Percentiles rank a stretch among this genome's conserved stretches.
phyloP scores from a whole-genome alignment of 495 filamentous ascomycete genomes.

The Choiromyces venosus region DNA sequence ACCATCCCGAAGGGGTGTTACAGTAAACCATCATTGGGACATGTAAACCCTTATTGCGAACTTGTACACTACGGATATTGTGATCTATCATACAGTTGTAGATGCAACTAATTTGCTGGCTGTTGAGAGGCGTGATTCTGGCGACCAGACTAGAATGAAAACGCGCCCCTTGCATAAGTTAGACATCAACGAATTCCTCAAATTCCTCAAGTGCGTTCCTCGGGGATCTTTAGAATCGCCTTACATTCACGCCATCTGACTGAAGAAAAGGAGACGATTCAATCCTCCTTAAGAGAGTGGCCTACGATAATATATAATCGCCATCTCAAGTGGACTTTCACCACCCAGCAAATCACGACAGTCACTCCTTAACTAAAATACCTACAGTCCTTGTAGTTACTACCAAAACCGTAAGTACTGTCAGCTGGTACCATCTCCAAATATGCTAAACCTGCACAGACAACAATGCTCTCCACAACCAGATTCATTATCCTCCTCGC shows the following conservation, averaged over 20 bases:
- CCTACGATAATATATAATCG: background rate
- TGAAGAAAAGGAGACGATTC: too few species aligned
- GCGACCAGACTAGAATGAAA: background rate
- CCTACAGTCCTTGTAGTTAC: background rate
- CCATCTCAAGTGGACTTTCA: background rate
- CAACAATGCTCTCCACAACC: background rate
- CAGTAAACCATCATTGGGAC: background rate
- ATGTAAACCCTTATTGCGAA: too few species aligned
- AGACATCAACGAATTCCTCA: background rate
- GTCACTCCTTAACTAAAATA: background rate
- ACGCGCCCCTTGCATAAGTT: background rate
- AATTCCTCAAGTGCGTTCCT: background rate
- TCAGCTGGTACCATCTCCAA: background rate
- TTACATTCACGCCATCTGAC: background rate
- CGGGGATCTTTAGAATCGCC: background rate
- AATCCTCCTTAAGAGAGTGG: background rate
- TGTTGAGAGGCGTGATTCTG: background rate
- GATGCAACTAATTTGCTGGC: background rate
- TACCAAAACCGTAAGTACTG: background rate
- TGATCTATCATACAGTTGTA: background rate
- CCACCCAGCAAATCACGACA: background rate
- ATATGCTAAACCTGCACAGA: background rate
- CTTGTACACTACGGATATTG: too few species aligned
- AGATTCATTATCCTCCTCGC: background rate
- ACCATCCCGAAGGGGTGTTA: background rate